Evolutionary conservation across 768 basidiomycete genomes (phyloP), one percentile per base, ranked within the genome.

Genomic region (Filobasidium wieringae): DNA sequence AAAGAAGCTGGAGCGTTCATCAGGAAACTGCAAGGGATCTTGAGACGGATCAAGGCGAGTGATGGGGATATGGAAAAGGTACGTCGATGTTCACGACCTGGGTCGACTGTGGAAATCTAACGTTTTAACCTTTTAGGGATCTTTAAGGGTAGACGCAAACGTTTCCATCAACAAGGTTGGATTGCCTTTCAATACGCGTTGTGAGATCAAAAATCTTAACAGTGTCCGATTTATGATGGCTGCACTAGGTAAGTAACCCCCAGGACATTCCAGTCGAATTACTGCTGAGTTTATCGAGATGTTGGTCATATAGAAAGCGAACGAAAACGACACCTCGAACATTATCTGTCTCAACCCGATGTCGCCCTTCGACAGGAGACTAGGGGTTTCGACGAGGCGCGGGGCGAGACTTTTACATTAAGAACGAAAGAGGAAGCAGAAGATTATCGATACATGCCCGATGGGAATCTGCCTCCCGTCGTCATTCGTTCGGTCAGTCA

Each of bases 41-140:
- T 97, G 7, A 80, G 92, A 17, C 79, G 87, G 15, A 78, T 93
- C 2, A 90, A 88, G 0, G 83, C 88, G 0, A 90, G 89, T 61
- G 89, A 93, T 69, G 91, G 88, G 1, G 92, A 92, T 67, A 97
- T 97, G 95, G 95, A 99, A 65, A 84, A 89, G 72, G 93, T 88
- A 64, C 36, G 67, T 41, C 22, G 29, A 24, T 11, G 29, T 30
- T 24, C 40, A 12, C 36, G 19, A 7, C 19, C 32, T 24, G n/a
- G 6, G 55, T 8, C n/a, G 19, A 19, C 11, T 47, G 74, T 66
- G n/a, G 39, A 27, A 17, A 12, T 41, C 57, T 7, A 19, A n/a
- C 24, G 12, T 68, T 3, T 55, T 63, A n/a, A 63, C 45, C 32
- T 37, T 3, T 2, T 53, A 95, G 91, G 93, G 93, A 0, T 96